A percentile compares a stretch with the other conserved stretches of the same genome.
Evolutionary conservation across 768 basidiomycete genomes (phyloP).

Genomic region (Mycena latifolia): DNA sequence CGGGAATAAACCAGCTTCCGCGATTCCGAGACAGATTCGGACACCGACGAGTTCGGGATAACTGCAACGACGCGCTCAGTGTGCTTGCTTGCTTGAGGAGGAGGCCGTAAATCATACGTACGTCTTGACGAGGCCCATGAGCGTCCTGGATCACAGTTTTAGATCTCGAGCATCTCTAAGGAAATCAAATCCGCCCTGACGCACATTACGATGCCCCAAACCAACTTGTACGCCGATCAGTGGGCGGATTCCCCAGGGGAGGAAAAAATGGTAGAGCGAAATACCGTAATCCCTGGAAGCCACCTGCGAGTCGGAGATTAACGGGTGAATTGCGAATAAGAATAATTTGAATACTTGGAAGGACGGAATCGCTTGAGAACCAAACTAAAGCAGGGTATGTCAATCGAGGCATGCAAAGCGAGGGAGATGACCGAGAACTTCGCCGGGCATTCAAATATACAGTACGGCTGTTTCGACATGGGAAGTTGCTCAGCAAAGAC

Average conservation of each 20-base stretch:
- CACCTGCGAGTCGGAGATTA: constrained; percentile 61
- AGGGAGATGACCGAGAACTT: constrained; percentile 58
- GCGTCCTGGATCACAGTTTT: constrained; percentile 57
- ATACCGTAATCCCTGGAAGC: constrained; percentile 75
- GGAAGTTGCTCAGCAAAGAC: too few species aligned
- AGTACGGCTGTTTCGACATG: too few species aligned
- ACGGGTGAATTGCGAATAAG: constrained; percentile 6
- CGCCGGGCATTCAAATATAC: constrained; percentile 76
- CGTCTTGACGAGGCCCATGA: constrained; percentile 80
- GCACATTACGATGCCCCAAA: constrained; percentile 76
- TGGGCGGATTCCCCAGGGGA: too few species aligned
- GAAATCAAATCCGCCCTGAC: constrained; percentile 32
- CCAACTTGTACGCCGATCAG: constrained; percentile 49
- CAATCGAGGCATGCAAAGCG: too few species aligned
- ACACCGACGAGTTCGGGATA: constrained; percentile 72
- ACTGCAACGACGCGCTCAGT: constrained; percentile 45
- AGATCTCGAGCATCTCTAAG: background rate
- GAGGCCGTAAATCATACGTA: constrained; percentile 34
- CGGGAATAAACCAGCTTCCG: constrained; percentile 81
- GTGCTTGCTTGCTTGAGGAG: too few species aligned
- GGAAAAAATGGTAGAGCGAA: background rate
- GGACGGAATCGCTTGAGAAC: constrained; percentile 75
- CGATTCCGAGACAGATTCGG: constrained; percentile 70
- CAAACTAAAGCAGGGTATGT: too few species aligned
- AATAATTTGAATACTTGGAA: constrained; percentile 62